Conservation (phyloP, 495 filamentous ascomycete genomes). For the Pyronema domesticum region DNA sequence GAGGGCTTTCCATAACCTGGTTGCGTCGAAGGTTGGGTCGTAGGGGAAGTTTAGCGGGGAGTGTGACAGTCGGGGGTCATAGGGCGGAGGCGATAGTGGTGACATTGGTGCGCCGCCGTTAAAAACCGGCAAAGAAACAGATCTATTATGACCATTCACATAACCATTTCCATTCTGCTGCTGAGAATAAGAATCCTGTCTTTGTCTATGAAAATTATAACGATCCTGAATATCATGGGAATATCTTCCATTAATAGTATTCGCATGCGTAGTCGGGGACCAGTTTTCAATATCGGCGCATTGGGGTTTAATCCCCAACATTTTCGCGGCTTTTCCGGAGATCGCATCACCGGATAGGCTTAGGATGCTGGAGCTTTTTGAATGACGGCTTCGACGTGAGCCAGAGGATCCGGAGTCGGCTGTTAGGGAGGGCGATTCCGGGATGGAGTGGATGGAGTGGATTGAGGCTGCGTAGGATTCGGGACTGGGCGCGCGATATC, state of each 20-base stretch:
- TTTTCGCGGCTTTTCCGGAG: conserved; percentile 10
- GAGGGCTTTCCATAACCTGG: conserved; percentile 9
- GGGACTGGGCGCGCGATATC: too few species aligned
- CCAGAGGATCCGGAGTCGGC: background rate
- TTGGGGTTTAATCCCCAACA: conserved; percentile 14
- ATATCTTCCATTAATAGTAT: background rate
- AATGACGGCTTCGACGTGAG: background rate
- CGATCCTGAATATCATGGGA: background rate
- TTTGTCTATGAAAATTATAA: background rate
- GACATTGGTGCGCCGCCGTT: background rate
- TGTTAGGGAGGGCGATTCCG: background rate
- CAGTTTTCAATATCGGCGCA: background rate
- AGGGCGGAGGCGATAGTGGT: background rate
- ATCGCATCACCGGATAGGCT: background rate
- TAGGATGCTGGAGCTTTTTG: background rate
- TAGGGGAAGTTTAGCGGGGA: conserved; percentile 5
- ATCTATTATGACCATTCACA: background rate
- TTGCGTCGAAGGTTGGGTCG: conserved; percentile 14
- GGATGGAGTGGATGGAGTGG: background rate
- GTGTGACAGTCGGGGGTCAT: conserved; percentile 1
- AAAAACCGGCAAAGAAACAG: background rate
- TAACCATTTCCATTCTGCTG: background rate
- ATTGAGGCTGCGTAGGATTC: background rate
- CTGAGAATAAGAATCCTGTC: background rate
- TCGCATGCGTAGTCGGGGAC: background rate